Evolutionary conservation across 805 yeast species (phyloP).

Genomic region (Cyberlindnera maritima): DNA sequence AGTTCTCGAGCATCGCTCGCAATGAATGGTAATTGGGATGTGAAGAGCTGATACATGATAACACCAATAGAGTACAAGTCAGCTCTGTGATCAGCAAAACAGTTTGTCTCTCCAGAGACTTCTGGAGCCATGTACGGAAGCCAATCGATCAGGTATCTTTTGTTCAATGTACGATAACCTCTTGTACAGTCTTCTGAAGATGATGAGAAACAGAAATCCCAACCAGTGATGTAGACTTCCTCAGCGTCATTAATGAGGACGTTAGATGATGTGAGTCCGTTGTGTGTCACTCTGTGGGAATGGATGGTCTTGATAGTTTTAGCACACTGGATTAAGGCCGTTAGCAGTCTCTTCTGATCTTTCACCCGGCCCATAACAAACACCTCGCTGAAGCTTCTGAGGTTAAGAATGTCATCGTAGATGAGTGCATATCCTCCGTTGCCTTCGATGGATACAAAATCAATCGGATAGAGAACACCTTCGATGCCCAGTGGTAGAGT

Average conservation of each 20-base stretch:
- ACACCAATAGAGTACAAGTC: constrained; percentile 50
- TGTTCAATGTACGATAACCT: constrained; percentile 41
- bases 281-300: constrained; percentile 42
- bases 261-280: constrained; percentile 41
- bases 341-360: constrained; percentile 21
- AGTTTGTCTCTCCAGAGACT: constrained; percentile 37
- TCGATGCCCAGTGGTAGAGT: constrained; percentile 16
- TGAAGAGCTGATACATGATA: constrained; percentile 46
- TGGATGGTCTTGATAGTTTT: constrained; percentile 34
- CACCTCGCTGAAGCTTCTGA: constrained; percentile 18
- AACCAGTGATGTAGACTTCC: constrained; percentile 40
- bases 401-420: constrained; percentile 20
- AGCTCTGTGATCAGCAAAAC: constrained; percentile 43
- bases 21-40: constrained; percentile 44
- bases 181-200: constrained; percentile 40
- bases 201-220: constrained; percentile 46
- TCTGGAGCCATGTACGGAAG: constrained; percentile 52
- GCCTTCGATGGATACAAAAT: constrained; percentile 13
- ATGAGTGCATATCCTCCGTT: constrained; percentile 19
- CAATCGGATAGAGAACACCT: constrained; percentile 22
- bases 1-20: constrained; percentile 38
- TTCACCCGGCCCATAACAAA: constrained; percentile 10
- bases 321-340: constrained; percentile 23
- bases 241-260: constrained; percentile 36
- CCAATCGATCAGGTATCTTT: constrained; percentile 35